A percentile compares a stretch with the other conserved stretches of the same genome.
Conservation (phyloP, 495 filamentous ascomycete genomes). For the Rostrohypoxylon terebratum region DNA sequence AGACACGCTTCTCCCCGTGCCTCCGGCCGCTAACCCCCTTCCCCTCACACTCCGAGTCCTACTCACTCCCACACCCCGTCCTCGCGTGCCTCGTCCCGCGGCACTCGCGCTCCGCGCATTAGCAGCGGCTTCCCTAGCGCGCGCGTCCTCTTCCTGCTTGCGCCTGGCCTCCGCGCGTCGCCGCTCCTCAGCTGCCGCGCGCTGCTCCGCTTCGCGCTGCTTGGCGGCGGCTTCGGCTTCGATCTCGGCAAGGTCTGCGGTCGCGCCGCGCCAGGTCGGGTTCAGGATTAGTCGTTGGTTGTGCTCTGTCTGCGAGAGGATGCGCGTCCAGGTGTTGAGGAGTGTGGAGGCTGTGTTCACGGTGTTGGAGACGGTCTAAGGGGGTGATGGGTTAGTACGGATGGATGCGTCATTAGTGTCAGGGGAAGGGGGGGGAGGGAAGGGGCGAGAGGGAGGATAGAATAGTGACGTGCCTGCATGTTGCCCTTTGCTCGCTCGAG, state of each 20-base stretch:
- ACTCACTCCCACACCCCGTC: background rate
- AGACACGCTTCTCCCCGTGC: constrained; percentile 17
- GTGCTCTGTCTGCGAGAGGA: constrained; percentile 95
- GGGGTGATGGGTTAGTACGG: constrained; percentile 11
- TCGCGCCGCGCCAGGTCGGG: constrained; percentile 88
- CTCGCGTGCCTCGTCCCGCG: constrained; percentile 32
- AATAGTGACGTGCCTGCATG: constrained; percentile 76
- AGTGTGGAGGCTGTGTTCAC: constrained; percentile 89
- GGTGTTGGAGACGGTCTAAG: constrained; percentile 84
- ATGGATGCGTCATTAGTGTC: constrained; percentile 5
- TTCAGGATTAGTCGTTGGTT: constrained; percentile 93
- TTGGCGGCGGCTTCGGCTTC: constrained; percentile 79
- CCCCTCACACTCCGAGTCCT: constrained; percentile 45
- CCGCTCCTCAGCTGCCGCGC: constrained; percentile 77
- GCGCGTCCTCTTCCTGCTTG: constrained; percentile 79
- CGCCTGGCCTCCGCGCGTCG: constrained; percentile 76
- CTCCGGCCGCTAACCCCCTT: constrained; percentile 17
- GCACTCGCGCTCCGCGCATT: constrained; percentile 41
- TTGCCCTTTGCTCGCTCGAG: constrained; percentile 86
- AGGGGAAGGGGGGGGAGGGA: background rate
- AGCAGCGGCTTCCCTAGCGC: constrained; percentile 61
- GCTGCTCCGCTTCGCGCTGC: constrained; percentile 79
- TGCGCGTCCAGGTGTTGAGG: constrained; percentile 95
- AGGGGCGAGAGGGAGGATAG: constrained; percentile 13
- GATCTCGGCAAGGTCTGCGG: constrained; percentile 81